Base-by-base conservation (phyloP, 768 basidiomycete genomes). In the Exsudoporus frostii region DNA sequence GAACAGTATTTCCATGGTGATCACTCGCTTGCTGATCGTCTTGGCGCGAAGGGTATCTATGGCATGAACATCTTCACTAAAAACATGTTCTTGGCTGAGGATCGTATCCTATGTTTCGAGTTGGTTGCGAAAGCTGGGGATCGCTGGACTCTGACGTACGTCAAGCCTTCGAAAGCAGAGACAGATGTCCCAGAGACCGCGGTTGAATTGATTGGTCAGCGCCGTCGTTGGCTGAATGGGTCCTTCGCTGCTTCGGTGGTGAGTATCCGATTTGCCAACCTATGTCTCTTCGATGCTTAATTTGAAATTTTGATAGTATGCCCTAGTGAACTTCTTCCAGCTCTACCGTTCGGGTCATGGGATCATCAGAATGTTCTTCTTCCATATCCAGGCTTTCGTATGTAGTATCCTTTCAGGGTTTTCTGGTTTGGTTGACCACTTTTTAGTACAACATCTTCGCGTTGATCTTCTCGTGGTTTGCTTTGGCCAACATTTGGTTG, bases 1-100 rank as follows among this genome's bases (percentile, higher is more conserved):
- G 88, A 90, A 59, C 88, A 91, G 60, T 90, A 89, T 71, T 90
- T 90, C 77, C 87, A 89, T 63, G 88, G 88, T 61, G 93, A 94
- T 69, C 88, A 90, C 67, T 90, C 87, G 27, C 75, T 97, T 63
- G 93, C 95, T 17, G 92, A 92, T 58, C 86, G 95, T 48, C 83
- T 97, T 41, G 96, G 96, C 11, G 75, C 83, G 24, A 95, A 97
- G 74, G 96, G 95, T 72, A 92, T 95, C 50, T 85, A 96, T 57
- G 94, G 93, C 41, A 97, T 97, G 95, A 87, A 88, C 69, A 95
- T 97, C 63, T 96, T 97, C 76, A 93, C 91, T 33, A 96, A 95
- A 74, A 96, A 95, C 71, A 88, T 86, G 84, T 84, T 85, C 75
- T 73, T 90, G 65, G 92, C 92, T 51, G 93, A 95, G 73, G 93